Conservation (phyloP, 495 filamentous ascomycete genomes). For the Trichoderma gamsii region DNA sequence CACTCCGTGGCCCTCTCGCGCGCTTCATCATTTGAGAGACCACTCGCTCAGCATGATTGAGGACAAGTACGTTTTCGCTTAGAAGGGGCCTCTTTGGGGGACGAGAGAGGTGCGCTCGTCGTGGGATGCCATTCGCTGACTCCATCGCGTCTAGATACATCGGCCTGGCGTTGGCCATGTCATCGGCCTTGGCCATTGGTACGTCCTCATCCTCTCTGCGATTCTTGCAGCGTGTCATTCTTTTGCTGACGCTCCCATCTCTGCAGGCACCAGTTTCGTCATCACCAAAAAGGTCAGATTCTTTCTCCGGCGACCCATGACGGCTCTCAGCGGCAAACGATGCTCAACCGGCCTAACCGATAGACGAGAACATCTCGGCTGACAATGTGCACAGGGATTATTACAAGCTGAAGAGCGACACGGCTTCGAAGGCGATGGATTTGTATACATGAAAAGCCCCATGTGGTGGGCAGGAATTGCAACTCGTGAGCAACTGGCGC, state of each 20-base stretch:
- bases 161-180: slow-evolving; percentile 80
- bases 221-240: background rate
- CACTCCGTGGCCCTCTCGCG: background rate
- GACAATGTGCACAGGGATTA: slow-evolving; percentile 57
- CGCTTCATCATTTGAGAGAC: background rate
- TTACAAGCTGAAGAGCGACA: slow-evolving; percentile 83
- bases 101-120: background rate
- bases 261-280: slow-evolving; percentile 78
- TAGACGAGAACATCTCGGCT: slow-evolving; percentile 6
- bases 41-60: slow-evolving; percentile 52
- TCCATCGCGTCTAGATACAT: slow-evolving; percentile 61
- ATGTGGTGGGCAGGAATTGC: slow-evolving; percentile 93
- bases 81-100: background rate
- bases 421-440: slow-evolving; percentile 96
- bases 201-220: slow-evolving; percentile 31
- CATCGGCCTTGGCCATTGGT: slow-evolving; percentile 91
- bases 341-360: slow-evolving; percentile 14
- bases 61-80: slow-evolving; percentile 65
- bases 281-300: slow-evolving; percentile 78
- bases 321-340: background rate
- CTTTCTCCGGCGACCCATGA: background rate
- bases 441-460: slow-evolving; percentile 83
- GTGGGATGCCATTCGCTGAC: slow-evolving; percentile 33
- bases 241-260: background rate
- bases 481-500: slow-evolving; percentile 56